Evolutionary conservation across 1,284 basidiomycete species (phyloP), one percentile per base, ranked within the genome.

Genomic region (Austroboletus novae-zelandiae): DNA sequence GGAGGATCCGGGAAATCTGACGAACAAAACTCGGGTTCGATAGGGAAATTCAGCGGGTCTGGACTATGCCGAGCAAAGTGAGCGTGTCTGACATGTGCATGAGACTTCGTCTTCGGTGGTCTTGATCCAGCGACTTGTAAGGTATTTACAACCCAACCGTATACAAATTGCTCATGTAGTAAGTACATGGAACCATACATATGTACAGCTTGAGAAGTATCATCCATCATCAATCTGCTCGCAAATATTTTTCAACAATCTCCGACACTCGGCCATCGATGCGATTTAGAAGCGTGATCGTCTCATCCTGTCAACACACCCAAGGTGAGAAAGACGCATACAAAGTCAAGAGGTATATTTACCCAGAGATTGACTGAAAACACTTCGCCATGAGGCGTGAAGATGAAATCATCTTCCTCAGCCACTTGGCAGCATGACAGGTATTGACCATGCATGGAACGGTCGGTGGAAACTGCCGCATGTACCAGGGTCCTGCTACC

Each of bases 401-500:
- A 51, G 6, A 65, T 13, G 31, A 47, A 66, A 50, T 57, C 56
- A 13, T 41, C 29, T 23, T 66, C 64, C 30, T 66, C 55, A 7
- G 41, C 10, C 5, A 61, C 32, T 25, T 54, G 35, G 25, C 57
- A 65, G 9, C 37, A 37, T 0, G 55, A 52, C 40, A 67, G 39
- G 37, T 66, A 64, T 27, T 51, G 53, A 13, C 62, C 63, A 3
- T 64, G 65, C 52, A 67, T 58, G 3, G 52, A 54, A 32, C 32
- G 51, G 29, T 61, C 55, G 11, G 41, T 51, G 8, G 60, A 43
- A 25, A 66, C 31, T 5, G 59, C 59, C 8, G 54, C 61, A 45
- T 66, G 59, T 4, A 66, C 51, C 0, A 67, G 52, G 1, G 52
- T 41, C 34, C 55, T 57, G 50, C 65, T 65, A 15, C 62, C 64